Evolutionary conservation across 1,284 basidiomycete genomes (phyloP), one percentile per base, ranked within the genome.

Genomic region (Mycena sp.): DNA sequence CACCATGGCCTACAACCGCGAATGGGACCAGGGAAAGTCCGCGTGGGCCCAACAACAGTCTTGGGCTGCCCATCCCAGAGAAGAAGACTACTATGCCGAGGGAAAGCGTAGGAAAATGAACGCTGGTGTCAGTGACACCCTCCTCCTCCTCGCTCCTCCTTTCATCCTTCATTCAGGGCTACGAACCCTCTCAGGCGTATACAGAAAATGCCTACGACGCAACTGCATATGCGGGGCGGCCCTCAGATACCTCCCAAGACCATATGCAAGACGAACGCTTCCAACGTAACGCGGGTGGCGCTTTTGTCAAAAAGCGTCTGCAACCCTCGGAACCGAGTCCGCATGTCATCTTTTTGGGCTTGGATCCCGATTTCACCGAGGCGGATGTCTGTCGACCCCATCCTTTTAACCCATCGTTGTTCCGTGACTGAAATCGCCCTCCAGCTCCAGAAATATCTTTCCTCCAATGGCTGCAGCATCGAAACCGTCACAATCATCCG

Each of bases 401-500:
- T 72, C 75, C 67, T 73, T 70, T 71, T 69, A 69, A 61, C 58
- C 55, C 69, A 65, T 37, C 45, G 11, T 61, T 44, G 14, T 23
- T 28, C 26, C 40, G 43, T 73, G 64, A 74, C 80, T 83, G 74
- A 82, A 77, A 74, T 69, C 69, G 61, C 70, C 72, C 75, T 74
- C 69, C 79, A 94, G 92, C 85, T 95, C 72, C 88, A 91, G 80
- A 87, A 88, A 61, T 93, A 89, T 77, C 87, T 96, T 65, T 81
- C 86, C 61, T 85, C 83, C 64, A 84, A 91, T 74, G 89, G 88
- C 67, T 92, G 87, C 80, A 85, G 81, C 74, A 82, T 92, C 70
- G 91, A 93, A 78, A 91, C 90, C 68, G 92, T 94, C 72, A 96
- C 94, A 71, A 95, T 98, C 70, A 95, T 96, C 76, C 89, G 92